These are phyloP conservation scores for Oenanthe sinensis DNA, from an alignment of 129 eudicot species.

Conservation along the genomic window DNA sequence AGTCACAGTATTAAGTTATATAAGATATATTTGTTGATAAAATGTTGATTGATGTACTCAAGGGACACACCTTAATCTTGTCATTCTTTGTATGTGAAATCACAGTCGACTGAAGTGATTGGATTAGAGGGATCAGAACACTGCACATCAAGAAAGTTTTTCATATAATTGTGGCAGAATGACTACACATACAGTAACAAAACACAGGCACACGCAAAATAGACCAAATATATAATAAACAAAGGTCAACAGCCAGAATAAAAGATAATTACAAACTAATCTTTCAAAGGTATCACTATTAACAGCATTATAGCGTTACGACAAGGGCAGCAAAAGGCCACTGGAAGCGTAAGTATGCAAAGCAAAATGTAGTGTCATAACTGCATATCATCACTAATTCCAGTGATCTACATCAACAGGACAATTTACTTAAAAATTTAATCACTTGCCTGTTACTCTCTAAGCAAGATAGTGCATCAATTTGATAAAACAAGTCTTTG, in stretches of 20 bases:
- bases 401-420: not conserved
- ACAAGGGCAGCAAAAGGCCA: not conserved
- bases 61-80: slow-evolving; percentile 58
- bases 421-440: not conserved
- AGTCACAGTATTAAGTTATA: not conserved
- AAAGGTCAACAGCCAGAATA: not conserved
- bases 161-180: slow-evolving; percentile 2
- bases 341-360: not conserved
- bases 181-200: not conserved
- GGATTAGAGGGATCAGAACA: slow-evolving; percentile 64
- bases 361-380: not conserved
- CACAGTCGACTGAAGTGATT: slow-evolving; percentile 81
- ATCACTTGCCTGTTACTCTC: slow-evolving; percentile 69
- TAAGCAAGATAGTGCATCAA: slow-evolving; percentile 61
- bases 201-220: not conserved
- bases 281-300: not conserved
- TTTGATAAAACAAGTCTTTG: slow-evolving; percentile 77
- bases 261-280: not conserved
- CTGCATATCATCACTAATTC: not conserved
- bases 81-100: slow-evolving; percentile 61
- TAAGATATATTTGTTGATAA: not conserved
- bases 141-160: slow-evolving; percentile 33
- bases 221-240: not conserved
- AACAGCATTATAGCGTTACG: not conserved
- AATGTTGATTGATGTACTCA: not conserved